A percentile compares a stretch with the other conserved stretches of the same genome.
Evolutionary conservation across 2,329 filamentous ascomycete genomes (phyloP).

Genomic region (Fusarium oxysporum): DNA sequence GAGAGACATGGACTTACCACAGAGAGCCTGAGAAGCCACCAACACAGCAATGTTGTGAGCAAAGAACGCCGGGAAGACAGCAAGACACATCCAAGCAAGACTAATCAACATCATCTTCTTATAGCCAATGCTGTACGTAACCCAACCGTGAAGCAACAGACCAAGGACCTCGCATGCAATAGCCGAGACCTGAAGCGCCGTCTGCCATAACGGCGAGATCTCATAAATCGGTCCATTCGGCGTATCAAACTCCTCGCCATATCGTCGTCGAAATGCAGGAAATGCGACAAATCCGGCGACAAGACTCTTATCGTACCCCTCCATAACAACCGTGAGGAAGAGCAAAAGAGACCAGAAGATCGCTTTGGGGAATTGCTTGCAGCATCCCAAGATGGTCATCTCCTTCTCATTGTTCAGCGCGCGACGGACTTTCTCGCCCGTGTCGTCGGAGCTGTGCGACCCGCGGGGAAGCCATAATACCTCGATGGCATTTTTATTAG

Average conservation of each 20-base stretch:
- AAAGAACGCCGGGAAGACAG: constrained; percentile 56
- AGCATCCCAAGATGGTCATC: constrained; percentile 31
- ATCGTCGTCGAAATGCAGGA: constrained; percentile 36
- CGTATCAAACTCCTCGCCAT: constrained; percentile 41
- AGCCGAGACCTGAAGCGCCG: constrained; percentile 9
- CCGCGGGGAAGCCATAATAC: constrained; percentile 37
- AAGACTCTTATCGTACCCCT: constrained; percentile 35
- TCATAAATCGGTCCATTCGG: constrained; percentile 17
- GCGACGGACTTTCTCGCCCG: constrained; percentile 33
- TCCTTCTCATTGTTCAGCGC: constrained; percentile 36
- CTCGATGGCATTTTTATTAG: constrained; percentile 24
- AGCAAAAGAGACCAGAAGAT: constrained; percentile 36
- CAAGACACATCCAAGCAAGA: constrained; percentile 49
- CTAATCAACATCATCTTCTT: constrained; percentile 53
- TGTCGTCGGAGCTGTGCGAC: constrained; percentile 37
- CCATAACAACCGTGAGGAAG: constrained; percentile 41
- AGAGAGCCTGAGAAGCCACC: constrained; percentile 50
- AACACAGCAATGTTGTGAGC: constrained; percentile 47
- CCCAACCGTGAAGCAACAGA: constrained; percentile 54
- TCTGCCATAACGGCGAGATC: constrained; percentile 27
- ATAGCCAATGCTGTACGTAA: constrained; percentile 53
- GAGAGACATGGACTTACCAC: constrained; percentile 14
- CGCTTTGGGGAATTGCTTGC: constrained; percentile 35
- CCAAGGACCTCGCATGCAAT: constrained; percentile 47
- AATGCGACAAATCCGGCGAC: constrained; percentile 33